These are phyloP conservation scores for Aegle marmelos DNA, from an alignment of 345 rosid species.

Conservation along the genomic window DNA sequence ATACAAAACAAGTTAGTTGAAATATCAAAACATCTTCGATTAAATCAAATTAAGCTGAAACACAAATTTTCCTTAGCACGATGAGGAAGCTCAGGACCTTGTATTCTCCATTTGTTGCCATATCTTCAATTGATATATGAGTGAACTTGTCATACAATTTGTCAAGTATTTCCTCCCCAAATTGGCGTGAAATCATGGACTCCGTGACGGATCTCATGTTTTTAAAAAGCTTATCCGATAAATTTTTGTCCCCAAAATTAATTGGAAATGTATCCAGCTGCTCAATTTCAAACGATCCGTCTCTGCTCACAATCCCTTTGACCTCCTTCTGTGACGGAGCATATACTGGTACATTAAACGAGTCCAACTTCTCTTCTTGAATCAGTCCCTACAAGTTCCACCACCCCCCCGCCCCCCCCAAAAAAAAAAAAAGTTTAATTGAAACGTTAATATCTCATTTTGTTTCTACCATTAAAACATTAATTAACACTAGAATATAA, in stretches of 20 bases:
- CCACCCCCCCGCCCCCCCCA: too few relatives aligned
- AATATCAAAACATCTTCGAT: too few relatives aligned
- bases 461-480: too few relatives aligned
- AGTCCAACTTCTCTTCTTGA: conserved; percentile 19
- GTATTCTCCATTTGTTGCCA: not conserved
- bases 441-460: too few relatives aligned
- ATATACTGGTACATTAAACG: conserved; percentile 21
- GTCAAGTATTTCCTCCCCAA: conserved; percentile 17
- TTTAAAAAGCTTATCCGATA: not conserved
- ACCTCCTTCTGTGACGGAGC: not conserved
- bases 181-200: conserved; percentile 16
- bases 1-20: too few relatives aligned
- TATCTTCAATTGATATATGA: not conserved
- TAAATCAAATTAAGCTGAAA: too few relatives aligned
- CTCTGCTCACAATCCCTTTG: too few relatives aligned
- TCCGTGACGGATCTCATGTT: conserved; percentile 14
- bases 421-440: too few relatives aligned
- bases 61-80: not conserved
- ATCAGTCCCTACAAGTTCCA: conserved; percentile 9
- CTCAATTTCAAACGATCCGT: too few relatives aligned
- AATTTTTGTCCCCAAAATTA: not conserved
- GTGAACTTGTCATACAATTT: conserved; percentile 16
- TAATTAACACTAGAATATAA: too few relatives aligned
- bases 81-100: not conserved
- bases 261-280: too few relatives aligned